Evolutionary conservation across 306 rosid genomes (phyloP), one percentile per base, ranked within the genome.

Genomic region (Purshia tridentata): DNA sequence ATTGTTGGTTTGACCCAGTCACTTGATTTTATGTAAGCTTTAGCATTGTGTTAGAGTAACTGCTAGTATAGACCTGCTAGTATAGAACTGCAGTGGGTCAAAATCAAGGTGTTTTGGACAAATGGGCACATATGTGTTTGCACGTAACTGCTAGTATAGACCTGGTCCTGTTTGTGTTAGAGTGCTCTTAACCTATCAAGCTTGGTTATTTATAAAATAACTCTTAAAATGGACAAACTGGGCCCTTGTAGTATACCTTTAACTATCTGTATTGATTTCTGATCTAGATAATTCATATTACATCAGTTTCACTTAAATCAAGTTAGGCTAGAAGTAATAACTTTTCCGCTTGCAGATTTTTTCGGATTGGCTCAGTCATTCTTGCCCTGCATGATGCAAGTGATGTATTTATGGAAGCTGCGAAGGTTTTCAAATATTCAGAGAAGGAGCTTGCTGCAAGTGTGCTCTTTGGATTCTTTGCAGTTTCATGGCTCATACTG

Each of bases 341-440:
- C 11, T 64, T 42, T 52, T 77, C 75, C 78, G 42, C 59, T 83
- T 83, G 62, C 92, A 91, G 99, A 42, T 88, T 94, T 86, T 94
- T 91, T 82, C 90, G 91, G 82, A 77, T 94, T 75, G 97, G 99
- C 70, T 69, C 96, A 68, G 77, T 90, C 67, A 72, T 86, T 79
- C 99, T 94, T 12, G 96, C 97, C 50, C 91, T 90, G 76, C 98
- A 94, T 78, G 99, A 94, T 73, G 96, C 85, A n/a, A 91, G 99
- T 61, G 99, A 91, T 49, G 87, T 94, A 48, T 94, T 89, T 84
- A n/a, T 94, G 98, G 99, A 94, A 90, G 88, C 92, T 72, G 99
- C 99, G 29, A 94, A 94, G 87, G 80, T 94, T 78, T 94, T 91
- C 86, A 94, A 94, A 78, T 94, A 94, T 85, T 87, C 96, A 52